phyloP scores from a whole-genome alignment of 225 moss, liverwort and hornwort species.

The Marchantia paleacea region DNA sequence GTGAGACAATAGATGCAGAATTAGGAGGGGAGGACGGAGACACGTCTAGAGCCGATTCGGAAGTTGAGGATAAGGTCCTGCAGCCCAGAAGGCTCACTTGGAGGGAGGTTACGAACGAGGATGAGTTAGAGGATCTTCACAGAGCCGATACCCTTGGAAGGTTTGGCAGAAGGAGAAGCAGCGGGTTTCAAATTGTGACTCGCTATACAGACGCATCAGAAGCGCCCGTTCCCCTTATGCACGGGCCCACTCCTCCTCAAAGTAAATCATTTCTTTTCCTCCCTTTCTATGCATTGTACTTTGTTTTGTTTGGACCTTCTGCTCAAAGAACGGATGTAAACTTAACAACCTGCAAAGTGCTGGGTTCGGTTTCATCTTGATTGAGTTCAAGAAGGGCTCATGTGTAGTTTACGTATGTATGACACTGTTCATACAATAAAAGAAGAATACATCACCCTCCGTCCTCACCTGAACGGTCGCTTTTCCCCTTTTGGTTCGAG shows the following conservation, averaged over 20 bases:
- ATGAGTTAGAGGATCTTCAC: constrained; percentile 36
- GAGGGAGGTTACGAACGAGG: constrained; percentile 44
- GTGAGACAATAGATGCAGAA: not conserved
- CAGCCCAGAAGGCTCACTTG: constrained; percentile 27
- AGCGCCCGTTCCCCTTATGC: constrained; percentile 15
- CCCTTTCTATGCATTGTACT: not conserved
- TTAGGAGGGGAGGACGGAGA: not conserved
- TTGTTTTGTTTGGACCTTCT: not conserved
- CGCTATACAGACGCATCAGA: constrained; percentile 26
- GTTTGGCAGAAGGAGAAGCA: constrained; percentile 34
- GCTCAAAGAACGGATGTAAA: not conserved
- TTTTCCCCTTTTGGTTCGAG: too few species aligned
- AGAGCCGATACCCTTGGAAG: constrained; percentile 6
- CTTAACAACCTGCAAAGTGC: not conserved
- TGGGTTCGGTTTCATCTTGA: not conserved
- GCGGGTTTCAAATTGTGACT: constrained; percentile 52
- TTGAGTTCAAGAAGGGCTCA: not conserved
- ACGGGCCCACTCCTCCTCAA: constrained; percentile 34
- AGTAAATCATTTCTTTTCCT: constrained; percentile 21
- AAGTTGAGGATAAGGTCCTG: not conserved
- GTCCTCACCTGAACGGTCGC: too few species aligned
- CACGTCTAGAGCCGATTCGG: not conserved
- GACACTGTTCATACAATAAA: too few species aligned
- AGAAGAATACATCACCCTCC: too few species aligned
- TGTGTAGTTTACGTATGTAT: too few species aligned